Percentiles rank a stretch among this genome's conserved stretches.
These are phyloP conservation scores for Talaromyces trachyspermus DNA, from an alignment of 495 filamentous ascomycete species.

Conservation along the genomic window DNA sequence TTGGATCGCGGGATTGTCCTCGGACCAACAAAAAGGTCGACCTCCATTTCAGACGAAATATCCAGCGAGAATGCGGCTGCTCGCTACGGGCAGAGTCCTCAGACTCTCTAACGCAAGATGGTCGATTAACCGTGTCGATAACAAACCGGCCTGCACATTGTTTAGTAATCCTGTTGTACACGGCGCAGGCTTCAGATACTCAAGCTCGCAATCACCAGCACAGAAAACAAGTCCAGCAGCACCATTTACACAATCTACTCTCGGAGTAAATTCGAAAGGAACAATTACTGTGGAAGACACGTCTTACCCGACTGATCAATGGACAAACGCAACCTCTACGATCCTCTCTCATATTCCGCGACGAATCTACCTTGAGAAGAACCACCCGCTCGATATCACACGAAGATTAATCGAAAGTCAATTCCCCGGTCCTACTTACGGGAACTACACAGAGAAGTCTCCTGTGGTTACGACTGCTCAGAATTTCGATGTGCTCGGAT, in stretches of 20 bases:
- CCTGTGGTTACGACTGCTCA: slow-evolving; percentile 80
- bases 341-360: slow-evolving; percentile 67
- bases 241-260: slow-evolving; percentile 6
- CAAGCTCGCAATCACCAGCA: slow-evolving; percentile 24
- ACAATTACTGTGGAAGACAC: slow-evolving; percentile 51
- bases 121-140: slow-evolving; percentile 24
- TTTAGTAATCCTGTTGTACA: slow-evolving; percentile 14
- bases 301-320: slow-evolving; percentile 62
- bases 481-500: slow-evolving; percentile 93
- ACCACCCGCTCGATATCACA: slow-evolving; percentile 87
- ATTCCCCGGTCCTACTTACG: slow-evolving; percentile 67
- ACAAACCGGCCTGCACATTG: slow-evolving; percentile 14
- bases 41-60: no score
- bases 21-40: no score
- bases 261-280: background rate
- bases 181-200: slow-evolving; percentile 25
- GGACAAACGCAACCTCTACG: slow-evolving; percentile 75
- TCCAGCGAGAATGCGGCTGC: slow-evolving; percentile 29
- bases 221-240: slow-evolving; percentile 10
- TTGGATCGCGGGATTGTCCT: no score
- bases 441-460: slow-evolving; percentile 65
- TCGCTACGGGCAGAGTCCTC: slow-evolving; percentile 40
- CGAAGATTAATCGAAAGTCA: slow-evolving; percentile 85
- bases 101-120: slow-evolving; percentile 33
- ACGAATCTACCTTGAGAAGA: slow-evolving; percentile 73